Conservation (phyloP, 2,329 filamentous ascomycete genomes). For the Fusarium humuli region DNA sequence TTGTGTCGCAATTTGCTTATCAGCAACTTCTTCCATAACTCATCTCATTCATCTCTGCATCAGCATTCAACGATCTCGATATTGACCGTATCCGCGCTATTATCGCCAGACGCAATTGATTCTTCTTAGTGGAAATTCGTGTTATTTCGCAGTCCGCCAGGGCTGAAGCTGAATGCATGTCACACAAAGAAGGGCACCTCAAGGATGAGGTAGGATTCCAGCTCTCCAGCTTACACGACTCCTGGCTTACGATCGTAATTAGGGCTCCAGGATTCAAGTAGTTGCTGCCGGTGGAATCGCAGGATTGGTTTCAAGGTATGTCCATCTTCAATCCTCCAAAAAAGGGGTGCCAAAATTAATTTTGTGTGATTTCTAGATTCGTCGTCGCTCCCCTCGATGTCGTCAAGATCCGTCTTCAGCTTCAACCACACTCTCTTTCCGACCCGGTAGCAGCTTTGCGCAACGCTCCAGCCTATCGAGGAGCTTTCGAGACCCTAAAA, state of each 20-base stretch:
- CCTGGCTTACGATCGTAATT: slow-evolving; percentile 24
- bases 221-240: background rate
- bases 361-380: slow-evolving; percentile 68
- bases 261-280: slow-evolving; percentile 69
- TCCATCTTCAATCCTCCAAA: background rate
- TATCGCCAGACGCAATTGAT: background rate
- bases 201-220: slow-evolving; percentile 66
- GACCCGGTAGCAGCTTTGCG: slow-evolving; percentile 74
- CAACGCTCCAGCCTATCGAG: slow-evolving; percentile 71
- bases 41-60: slow-evolving; percentile 53
- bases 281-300: slow-evolving; percentile 71
- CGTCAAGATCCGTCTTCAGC: slow-evolving; percentile 95
- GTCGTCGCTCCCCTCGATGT: slow-evolving; percentile 95
- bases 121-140: slow-evolving; percentile 38
- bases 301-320: slow-evolving; percentile 86
- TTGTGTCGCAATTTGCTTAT: slow-evolving; percentile 26
- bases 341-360: slow-evolving; percentile 27
- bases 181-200: slow-evolving; percentile 57
- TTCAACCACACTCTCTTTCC: slow-evolving; percentile 87
- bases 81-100: background rate
- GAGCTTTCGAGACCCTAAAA: slow-evolving; percentile 79
- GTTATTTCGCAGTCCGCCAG: slow-evolving; percentile 26
- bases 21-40: slow-evolving; percentile 27
- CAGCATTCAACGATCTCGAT: slow-evolving; percentile 38
- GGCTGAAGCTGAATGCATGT: slow-evolving; percentile 51